phyloP scores from a whole-genome alignment of 2,329 filamentous ascomycete species.

The Pestalotiopsis sp. region DNA sequence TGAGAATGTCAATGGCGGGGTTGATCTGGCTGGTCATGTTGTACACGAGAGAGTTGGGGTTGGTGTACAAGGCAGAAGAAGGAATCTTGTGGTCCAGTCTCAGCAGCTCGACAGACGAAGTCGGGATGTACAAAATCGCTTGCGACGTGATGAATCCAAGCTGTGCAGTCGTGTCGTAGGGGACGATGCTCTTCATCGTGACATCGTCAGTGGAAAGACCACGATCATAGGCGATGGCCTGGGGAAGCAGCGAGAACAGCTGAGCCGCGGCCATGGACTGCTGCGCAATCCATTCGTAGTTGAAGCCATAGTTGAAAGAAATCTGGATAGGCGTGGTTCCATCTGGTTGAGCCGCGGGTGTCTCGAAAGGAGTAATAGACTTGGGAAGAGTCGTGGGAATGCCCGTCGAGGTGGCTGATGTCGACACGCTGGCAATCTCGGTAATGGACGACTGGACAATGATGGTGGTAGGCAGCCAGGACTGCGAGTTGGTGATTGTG shows the following conservation, averaged over 20 bases:
- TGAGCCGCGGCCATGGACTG: slow-evolving; percentile 76
- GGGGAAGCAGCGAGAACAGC: slow-evolving; percentile 79
- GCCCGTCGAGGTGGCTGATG: slow-evolving; percentile 49
- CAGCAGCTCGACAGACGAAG: slow-evolving; percentile 68
- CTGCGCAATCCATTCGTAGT: slow-evolving; percentile 80
- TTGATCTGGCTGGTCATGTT: slow-evolving; percentile 83
- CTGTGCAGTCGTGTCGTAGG: slow-evolving; percentile 70
- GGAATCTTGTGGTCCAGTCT: slow-evolving; percentile 71
- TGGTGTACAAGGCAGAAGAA: slow-evolving; percentile 74
- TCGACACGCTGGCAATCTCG: slow-evolving; percentile 38
- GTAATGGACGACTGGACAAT: slow-evolving; percentile 54
- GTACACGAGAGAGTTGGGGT: slow-evolving; percentile 65
- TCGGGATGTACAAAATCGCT: slow-evolving; percentile 76
- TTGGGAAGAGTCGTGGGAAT: slow-evolving; percentile 72
- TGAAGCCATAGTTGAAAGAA: slow-evolving; percentile 79
- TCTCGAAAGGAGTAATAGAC: slow-evolving; percentile 72
- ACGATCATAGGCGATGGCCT: slow-evolving; percentile 66
- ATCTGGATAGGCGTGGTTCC: slow-evolving; percentile 79
- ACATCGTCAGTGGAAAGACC: slow-evolving; percentile 61
- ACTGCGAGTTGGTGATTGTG: slow-evolving; percentile 45
- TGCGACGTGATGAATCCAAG: slow-evolving; percentile 83
- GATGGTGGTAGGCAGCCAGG: slow-evolving; percentile 64
- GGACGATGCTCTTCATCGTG: slow-evolving; percentile 71
- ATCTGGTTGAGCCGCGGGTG: slow-evolving; percentile 53
- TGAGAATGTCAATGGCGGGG: slow-evolving; percentile 71